A percentile compares a stretch with the other conserved stretches of the same genome.
phyloP scores from a whole-genome alignment of 257 asterid genomes.

The Phtheirospermum japonicum region DNA sequence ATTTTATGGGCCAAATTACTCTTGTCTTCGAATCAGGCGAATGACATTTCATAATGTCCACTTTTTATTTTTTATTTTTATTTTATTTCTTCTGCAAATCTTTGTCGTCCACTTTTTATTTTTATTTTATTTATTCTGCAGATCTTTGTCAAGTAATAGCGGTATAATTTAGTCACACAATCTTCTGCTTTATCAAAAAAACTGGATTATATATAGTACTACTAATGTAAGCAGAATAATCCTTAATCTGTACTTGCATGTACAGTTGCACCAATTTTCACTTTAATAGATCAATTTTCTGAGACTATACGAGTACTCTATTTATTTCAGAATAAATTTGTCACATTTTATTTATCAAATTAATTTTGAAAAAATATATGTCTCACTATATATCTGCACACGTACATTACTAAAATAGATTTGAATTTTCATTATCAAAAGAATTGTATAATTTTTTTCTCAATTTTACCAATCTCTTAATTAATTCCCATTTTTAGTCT shows the following conservation, averaged over 20 bases:
- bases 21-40: too few relatives aligned
- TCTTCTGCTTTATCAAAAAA: slow-evolving; percentile 25
- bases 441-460: too few relatives aligned
- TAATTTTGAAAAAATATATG: neutral
- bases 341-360: neutral
- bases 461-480: too few relatives aligned
- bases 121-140: neutral
- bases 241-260: slow-evolving; percentile 31
- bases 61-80: slow-evolving; percentile 26
- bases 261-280: slow-evolving; percentile 35
- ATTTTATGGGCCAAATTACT: too few relatives aligned
- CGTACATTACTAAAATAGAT: too few relatives aligned
- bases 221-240: slow-evolving; percentile 17
- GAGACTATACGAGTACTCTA: too few relatives aligned
- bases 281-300: slow-evolving; percentile 32
- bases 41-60: neutral
- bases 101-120: slow-evolving; percentile 23
- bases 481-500: too few relatives aligned
- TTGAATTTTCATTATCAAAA: too few relatives aligned
- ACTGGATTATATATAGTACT: slow-evolving; percentile 18
- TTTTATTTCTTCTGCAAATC: too few relatives aligned
- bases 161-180: slow-evolving; percentile 26
- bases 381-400: neutral
- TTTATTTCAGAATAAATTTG: too few relatives aligned
- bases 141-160: neutral